Evolutionary conservation across 225 moss, liverwort and hornwort genomes (phyloP).

Genomic region (Physcomitrellopsis africana): DNA sequence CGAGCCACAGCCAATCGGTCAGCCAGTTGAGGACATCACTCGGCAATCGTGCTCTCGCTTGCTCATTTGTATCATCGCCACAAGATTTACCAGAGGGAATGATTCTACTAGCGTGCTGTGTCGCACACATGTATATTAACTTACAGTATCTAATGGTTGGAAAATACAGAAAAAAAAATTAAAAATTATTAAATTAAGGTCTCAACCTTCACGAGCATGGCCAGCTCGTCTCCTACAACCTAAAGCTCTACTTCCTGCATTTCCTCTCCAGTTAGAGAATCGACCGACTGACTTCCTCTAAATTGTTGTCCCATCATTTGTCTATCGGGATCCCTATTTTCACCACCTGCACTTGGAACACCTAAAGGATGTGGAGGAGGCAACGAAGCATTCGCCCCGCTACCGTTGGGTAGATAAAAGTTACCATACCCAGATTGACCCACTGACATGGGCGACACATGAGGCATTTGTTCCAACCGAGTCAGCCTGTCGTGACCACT

Average conservation of each 20-base stretch:
- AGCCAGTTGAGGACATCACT: conserved; percentile 37
- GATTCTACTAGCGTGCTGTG: conserved; percentile 44
- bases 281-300: conserved; percentile 55
- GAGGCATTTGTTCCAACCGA: conserved; percentile 40
- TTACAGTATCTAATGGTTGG: conserved; percentile 54
- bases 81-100: conserved; percentile 37
- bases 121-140: conserved; percentile 54
- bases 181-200: not conserved
- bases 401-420: conserved; percentile 52
- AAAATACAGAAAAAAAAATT: conserved; percentile 34
- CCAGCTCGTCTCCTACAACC: conserved; percentile 33
- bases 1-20: conserved; percentile 40
- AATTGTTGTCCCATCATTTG: conserved; percentile 48
- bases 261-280: conserved; percentile 80
- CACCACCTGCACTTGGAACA: conserved; percentile 50
- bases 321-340: conserved; percentile 50
- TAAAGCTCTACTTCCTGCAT: conserved; percentile 99
- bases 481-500: conserved; percentile 58
- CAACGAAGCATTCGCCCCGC: conserved; percentile 46
- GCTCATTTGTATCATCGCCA: conserved; percentile 36
- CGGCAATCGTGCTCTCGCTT: conserved; percentile 34
- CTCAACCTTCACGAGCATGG: conserved; percentile 15
- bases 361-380: conserved; percentile 46
- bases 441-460: conserved; percentile 56
- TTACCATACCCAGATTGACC: conserved; percentile 52